These are phyloP conservation scores for Caloboletus firmus DNA, from an alignment of 1,284 basidiomycete species.

Conservation along the genomic window DNA sequence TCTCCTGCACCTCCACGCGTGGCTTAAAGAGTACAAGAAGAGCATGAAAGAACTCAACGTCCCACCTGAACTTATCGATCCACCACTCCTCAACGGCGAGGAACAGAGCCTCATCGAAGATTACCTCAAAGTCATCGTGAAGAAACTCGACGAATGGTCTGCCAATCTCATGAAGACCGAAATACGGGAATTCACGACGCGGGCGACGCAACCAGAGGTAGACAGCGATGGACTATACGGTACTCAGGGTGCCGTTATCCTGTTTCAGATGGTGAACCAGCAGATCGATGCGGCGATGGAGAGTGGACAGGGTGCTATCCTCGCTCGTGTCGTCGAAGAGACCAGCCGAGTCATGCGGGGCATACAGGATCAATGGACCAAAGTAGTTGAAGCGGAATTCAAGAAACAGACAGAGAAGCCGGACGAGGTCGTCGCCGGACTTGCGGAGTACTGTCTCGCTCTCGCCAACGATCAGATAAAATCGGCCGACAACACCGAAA, in stretches of 20 bases:
- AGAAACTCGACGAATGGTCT: slow-evolving; percentile 98
- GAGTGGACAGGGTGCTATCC: slow-evolving; percentile 92
- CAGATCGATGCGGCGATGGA: slow-evolving; percentile 95
- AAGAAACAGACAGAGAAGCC: slow-evolving; percentile 87
- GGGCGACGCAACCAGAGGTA: slow-evolving; percentile 85
- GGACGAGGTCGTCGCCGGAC: slow-evolving; percentile 83
- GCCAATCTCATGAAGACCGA: slow-evolving; percentile 93
- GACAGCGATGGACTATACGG: slow-evolving; percentile 90
- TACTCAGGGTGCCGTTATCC: slow-evolving; percentile 88
- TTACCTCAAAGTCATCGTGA: slow-evolving; percentile 90
- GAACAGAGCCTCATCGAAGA: slow-evolving; percentile 94
- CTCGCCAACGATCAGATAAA: slow-evolving; percentile 99
- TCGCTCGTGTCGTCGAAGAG: slow-evolving; percentile 89
- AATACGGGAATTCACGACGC: slow-evolving; percentile 78
- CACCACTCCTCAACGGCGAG: slow-evolving; percentile 89
- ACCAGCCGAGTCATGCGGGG: slow-evolving; percentile 86
- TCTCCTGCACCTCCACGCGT: slow-evolving; percentile 84
- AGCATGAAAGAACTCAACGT: slow-evolving; percentile 94
- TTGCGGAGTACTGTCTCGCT: slow-evolving; percentile 96
- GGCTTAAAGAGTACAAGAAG: slow-evolving; percentile 94
- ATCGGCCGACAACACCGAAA: slow-evolving; percentile 91
- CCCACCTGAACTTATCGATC: slow-evolving; percentile 78
- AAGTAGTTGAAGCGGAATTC: slow-evolving; percentile 81
- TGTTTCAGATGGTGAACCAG: slow-evolving; percentile 99
- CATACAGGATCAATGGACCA: slow-evolving; percentile 89